These are phyloP conservation scores for Monosporascus sp. DNA, from an alignment of 2,329 filamentous ascomycete species.

Conservation along the genomic window DNA sequence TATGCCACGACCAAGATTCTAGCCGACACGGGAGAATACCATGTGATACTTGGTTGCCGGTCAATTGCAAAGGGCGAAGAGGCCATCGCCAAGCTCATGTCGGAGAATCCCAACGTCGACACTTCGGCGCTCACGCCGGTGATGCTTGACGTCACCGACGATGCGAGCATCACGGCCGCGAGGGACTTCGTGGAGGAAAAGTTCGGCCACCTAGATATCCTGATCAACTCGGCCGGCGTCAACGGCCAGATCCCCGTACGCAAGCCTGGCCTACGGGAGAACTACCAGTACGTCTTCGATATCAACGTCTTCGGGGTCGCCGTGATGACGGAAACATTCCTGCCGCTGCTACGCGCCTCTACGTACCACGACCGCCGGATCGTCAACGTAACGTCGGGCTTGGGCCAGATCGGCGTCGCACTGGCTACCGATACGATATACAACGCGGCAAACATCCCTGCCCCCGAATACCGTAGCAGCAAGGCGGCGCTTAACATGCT, in stretches of 20 bases:
- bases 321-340: slow-evolving; percentile 1
- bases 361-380: slow-evolving; percentile 1
- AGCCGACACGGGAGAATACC: too few relatives aligned
- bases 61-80: too few relatives aligned
- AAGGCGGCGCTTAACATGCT: slow-evolving; percentile 6
- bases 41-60: too few relatives aligned
- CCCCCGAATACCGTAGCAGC: neutral
- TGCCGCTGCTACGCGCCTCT: slow-evolving; percentile 2
- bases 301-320: slow-evolving; percentile 5
- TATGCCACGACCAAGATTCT: too few relatives aligned
- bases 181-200: too few relatives aligned
- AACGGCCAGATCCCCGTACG: neutral
- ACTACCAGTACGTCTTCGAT: slow-evolving; percentile 1
- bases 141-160: too few relatives aligned
- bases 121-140: too few relatives aligned
- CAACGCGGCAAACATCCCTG: neutral
- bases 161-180: too few relatives aligned
- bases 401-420: neutral
- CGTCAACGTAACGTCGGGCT: slow-evolving; percentile 2
- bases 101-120: too few relatives aligned
- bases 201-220: slow-evolving; percentile 4
- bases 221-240: slow-evolving; percentile 5
- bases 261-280: neutral
- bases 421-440: neutral
- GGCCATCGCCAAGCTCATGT: too few relatives aligned